Base-by-base conservation (phyloP, 2,329 filamentous ascomycete species). In the Biscogniauxia sp. region DNA sequence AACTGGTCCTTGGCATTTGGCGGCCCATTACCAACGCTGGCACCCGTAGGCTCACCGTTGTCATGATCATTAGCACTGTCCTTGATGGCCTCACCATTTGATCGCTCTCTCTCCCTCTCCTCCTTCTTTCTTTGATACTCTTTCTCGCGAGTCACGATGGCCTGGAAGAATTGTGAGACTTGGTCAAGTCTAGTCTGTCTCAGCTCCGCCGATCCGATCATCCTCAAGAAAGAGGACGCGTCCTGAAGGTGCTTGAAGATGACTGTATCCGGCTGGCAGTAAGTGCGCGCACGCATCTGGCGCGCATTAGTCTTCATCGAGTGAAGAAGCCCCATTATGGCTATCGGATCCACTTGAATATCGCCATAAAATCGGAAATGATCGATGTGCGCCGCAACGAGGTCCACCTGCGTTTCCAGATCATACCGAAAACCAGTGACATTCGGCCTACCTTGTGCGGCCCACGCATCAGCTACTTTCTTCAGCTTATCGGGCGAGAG, bases 401-500 rank as follows among this genome's bases (percentile, higher is more conserved):
- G 77, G 11, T 84, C 82, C n/a, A 87, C 68, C 72, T 87, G 84
- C 0, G 84, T 86, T 73, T 86, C 84, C 2, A 86, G 70, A 61
- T 87, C 84, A 69, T 84, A 87, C 19, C 83, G 81, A 70, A 86
- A 87, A 13, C 82, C 81, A 20, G 84, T 72, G 8, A 87, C 83
- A 58, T 77, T 79, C 5, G 84, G 82, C 0, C 82, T 82, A 49
- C 84, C 84, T 63, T 80, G 79, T 51, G 78, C 75, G 23, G 76
- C 72, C 84, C 84, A 87, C 5, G 67, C 70, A 55, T 86, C 82
- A 1, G 79, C 77, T 7, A 85, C 72, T 61, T 77, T 80, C 65
- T 82, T 81, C 61, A 83, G 78, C 67, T 83, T 82, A 64, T 79
- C 77, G 0, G 79, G 74, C 5, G 82, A 76, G 5, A 87, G 75